Evolutionary conservation across 805 yeast genomes (phyloP).

Genomic region (Nakazawaea sp.): DNA sequence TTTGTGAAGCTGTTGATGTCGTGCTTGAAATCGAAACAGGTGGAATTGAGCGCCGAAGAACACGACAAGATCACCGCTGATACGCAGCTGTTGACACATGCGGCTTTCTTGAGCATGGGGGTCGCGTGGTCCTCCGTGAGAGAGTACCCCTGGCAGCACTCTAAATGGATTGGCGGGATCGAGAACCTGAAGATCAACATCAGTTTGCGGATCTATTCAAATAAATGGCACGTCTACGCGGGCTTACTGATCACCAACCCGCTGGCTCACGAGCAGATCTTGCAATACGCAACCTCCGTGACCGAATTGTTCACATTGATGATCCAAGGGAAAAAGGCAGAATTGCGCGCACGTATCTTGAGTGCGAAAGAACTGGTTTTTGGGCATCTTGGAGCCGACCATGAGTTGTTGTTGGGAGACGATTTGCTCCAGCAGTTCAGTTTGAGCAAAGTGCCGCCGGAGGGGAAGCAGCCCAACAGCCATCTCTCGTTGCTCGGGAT

Average conservation of each 20-base stretch:
- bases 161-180: constrained; percentile 86
- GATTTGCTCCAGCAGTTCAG: constrained; percentile 73
- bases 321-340: constrained; percentile 60
- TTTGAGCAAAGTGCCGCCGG: constrained; percentile 57
- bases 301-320: constrained; percentile 79
- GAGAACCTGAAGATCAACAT: constrained; percentile 96
- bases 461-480: constrained; percentile 69
- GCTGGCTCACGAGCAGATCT: constrained; percentile 83
- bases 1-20: constrained; percentile 60
- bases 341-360: constrained; percentile 48
- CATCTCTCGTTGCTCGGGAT: constrained; percentile 85
- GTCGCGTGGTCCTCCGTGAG: constrained; percentile 82
- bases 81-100: constrained; percentile 97
- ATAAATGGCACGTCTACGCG: constrained; percentile 98
- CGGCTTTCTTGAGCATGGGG: constrained; percentile 96
- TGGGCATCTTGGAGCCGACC: constrained; percentile 49
- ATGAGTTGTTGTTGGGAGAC: constrained; percentile 68
- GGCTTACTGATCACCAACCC: constrained; percentile 96
- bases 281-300: constrained; percentile 81
- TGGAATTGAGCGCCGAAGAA: constrained; percentile 72
- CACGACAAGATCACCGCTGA: constrained; percentile 97
- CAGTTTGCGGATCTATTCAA: constrained; percentile 82
- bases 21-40: constrained; percentile 73
- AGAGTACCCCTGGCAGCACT: constrained; percentile 88
- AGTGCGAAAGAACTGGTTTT: constrained; percentile 74